Conservation (phyloP, 2,329 filamentous ascomycete species). For the Penicillium brevicompactum region DNA sequence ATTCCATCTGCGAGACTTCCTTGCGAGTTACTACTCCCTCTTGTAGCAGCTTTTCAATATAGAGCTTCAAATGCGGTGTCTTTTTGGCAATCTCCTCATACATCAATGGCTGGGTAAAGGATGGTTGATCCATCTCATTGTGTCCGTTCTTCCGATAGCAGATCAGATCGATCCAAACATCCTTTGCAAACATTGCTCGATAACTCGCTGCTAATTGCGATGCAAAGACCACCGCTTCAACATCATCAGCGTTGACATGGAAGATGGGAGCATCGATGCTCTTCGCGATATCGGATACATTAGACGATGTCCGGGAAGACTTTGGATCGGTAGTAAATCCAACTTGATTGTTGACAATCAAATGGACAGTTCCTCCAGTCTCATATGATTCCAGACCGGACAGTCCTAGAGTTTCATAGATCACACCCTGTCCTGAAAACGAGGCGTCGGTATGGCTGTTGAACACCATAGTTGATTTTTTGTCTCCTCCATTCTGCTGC, state of each 20-base stretch:
- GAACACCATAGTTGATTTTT: constrained; percentile 93
- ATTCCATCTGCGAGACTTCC: constrained; percentile 97
- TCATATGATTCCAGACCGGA: constrained; percentile 94
- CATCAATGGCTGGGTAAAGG: constrained; percentile 99
- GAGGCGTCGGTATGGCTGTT: constrained; percentile 96
- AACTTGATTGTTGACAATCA: constrained; percentile 99
- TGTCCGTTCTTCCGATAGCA: constrained; percentile 99
- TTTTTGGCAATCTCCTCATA: constrained; percentile 95
- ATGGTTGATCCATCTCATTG: constrained; percentile 99
- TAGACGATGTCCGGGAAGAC: constrained; percentile 94
- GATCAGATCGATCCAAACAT: constrained; percentile 96
- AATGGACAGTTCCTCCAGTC: constrained; percentile 93
- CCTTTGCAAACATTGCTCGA: constrained; percentile 97
- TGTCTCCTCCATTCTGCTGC: constrained; percentile 96
- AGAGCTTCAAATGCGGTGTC: constrained; percentile 82
- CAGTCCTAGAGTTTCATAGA: constrained; percentile 98
- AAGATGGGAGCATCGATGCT: constrained; percentile 97
- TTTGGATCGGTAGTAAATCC: constrained; percentile 98
- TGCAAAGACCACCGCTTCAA: constrained; percentile 96
- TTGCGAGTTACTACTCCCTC: constrained; percentile 96
- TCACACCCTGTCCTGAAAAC: constrained; percentile 93
- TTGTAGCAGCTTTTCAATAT: constrained; percentile 84
- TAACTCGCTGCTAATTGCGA: constrained; percentile 96
- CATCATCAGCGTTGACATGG: constrained; percentile 98
- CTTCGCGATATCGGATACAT: constrained; percentile 99